Evolutionary conservation across 768 basidiomycete species (phyloP), one percentile per base, ranked within the genome.

Genomic region (Tephrocybe rancida): DNA sequence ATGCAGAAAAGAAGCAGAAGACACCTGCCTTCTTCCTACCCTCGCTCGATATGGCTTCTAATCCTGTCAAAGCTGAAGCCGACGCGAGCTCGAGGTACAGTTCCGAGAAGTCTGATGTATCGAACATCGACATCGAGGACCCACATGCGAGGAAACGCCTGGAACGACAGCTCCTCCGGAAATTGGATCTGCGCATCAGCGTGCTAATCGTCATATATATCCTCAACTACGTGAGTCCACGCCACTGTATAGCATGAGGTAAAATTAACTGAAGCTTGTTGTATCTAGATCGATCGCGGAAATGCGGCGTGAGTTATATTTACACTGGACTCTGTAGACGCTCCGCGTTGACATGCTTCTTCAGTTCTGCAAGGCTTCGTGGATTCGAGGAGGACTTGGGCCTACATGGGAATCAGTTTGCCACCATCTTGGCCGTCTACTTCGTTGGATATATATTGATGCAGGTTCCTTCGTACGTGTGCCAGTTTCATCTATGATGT

Each of bases 351-450:
- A n/a, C 26, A 22, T 21, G 10, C 18, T 35, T 18, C 9, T 27
- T 19, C 59, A 82, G 83, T 21, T 81, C 79, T n/a, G 84, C 81
- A 21, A 68, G 83, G 51, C 68, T 84, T 24, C 70, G 75, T 30
- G 83, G 83, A 0, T 79, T 83, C 42, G 80, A 83, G 50, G 60
- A 63, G 8, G 81, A 83, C 58, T 72, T 83, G 27, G 65, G 74
- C 34, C 62, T 84, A 24, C 63, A 72, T 44, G 76, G 75, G n/a
- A 69, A 74, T 21, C 68, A 83, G 57, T 84, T 81, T 58, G 71
- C 73, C 14, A 77, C 81, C 1, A 63, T 84, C 8, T 60, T 83
- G 38, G 74, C 78, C 54, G 76, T 79, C 44, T 71, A 80, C 38
- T 84, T 80, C 52, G 70, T 80, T 26, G 65, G 64, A n/a, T 67